Evolutionary conservation across 73 alveolate genomes (phyloP).

Genomic region (Paramecium biaurelia): DNA sequence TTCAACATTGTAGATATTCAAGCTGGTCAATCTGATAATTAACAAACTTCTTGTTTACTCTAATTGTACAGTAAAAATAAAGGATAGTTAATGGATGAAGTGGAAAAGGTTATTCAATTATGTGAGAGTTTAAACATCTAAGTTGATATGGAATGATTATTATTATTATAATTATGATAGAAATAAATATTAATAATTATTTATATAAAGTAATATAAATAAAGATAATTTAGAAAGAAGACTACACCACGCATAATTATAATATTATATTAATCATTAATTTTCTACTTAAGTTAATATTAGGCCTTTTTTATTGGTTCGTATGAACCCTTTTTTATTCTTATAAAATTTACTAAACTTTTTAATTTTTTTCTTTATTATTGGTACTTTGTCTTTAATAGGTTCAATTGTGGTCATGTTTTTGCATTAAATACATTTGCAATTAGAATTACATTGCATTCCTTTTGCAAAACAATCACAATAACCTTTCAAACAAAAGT

Average conservation of each 20-base stretch:
- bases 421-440: background rate
- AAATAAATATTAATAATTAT: background rate
- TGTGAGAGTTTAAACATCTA: background rate
- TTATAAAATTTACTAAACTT: background rate
- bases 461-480: slow-evolving; percentile 6
- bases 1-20: slow-evolving; percentile 38
- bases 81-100: slow-evolving; percentile 38
- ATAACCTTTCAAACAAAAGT: background rate
- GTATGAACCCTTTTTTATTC: background rate
- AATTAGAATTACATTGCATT: background rate
- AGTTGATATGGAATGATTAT: slow-evolving; percentile 4
- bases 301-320: background rate
- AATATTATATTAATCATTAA: background rate
- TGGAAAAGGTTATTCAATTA: background rate
- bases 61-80: background rate
- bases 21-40: slow-evolving; percentile 11
- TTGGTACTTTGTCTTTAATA: background rate
- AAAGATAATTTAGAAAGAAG: background rate
- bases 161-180: background rate
- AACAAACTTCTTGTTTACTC: background rate
- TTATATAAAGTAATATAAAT: background rate
- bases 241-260: background rate
- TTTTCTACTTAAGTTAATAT: background rate
- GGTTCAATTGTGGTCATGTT: background rate
- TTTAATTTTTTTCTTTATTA: background rate